Conservation (phyloP, 2,329 filamentous ascomycete species). For the Nothopassalora personata region DNA sequence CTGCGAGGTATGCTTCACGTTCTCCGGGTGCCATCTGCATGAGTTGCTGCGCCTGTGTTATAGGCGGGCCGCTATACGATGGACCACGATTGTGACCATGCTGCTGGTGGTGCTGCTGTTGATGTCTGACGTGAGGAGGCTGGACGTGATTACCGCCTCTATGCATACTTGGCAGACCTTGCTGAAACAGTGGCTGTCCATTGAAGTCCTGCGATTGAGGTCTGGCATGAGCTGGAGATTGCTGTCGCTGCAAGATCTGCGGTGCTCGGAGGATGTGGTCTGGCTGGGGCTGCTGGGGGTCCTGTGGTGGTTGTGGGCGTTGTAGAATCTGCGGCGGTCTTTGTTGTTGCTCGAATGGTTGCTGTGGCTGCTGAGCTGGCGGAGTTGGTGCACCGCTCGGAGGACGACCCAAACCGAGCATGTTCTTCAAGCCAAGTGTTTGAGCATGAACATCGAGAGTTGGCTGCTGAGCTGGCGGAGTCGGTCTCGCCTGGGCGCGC, state of each 20-base stretch:
- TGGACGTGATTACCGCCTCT: conserved; percentile 28
- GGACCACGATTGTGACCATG: conserved; percentile 37
- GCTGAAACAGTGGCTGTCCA: conserved; percentile 23
- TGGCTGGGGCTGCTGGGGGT: conserved; percentile 35
- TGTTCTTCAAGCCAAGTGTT: conserved; percentile 31
- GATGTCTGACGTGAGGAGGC: not conserved
- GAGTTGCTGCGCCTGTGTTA: conserved; percentile 67
- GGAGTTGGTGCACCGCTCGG: conserved; percentile 18
- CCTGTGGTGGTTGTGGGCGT: conserved; percentile 38
- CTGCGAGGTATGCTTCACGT: conserved; percentile 73
- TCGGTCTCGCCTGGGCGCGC: conserved; percentile 58
- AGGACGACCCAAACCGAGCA: conserved; percentile 29
- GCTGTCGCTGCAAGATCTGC: conserved; percentile 38
- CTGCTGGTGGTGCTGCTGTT: conserved; percentile 24
- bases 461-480: conserved; percentile 17
- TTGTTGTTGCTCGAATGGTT: conserved; percentile 32
- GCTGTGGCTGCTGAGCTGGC: conserved; percentile 18
- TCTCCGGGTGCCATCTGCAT: conserved; percentile 77
- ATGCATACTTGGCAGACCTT: conserved; percentile 21
- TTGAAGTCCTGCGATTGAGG: conserved; percentile 24
- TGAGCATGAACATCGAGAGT: conserved; percentile 24
- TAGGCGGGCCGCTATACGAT: conserved; percentile 48
- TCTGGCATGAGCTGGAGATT: conserved; percentile 19
- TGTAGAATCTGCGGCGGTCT: conserved; percentile 44
- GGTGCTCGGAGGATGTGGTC: conserved; percentile 37